These are phyloP conservation scores for Colletotrichum sp. DNA, from an alignment of 2,329 filamentous ascomycete species.

Conservation along the genomic window DNA sequence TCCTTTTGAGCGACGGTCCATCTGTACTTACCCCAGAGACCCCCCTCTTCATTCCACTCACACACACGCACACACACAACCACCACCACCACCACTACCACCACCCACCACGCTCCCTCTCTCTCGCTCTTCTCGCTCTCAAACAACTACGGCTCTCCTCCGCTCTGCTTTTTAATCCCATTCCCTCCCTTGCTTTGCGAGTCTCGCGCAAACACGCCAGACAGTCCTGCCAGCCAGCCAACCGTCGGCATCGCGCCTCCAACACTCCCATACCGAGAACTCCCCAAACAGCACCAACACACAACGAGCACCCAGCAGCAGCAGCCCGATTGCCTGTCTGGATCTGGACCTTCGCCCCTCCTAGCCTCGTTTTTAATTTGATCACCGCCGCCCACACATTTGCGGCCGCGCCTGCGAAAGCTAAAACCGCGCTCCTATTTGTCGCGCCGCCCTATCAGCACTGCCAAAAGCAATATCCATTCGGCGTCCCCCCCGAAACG, in stretches of 20 bases:
- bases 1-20: neutral
- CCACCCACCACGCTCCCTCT: neutral
- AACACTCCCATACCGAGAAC: neutral
- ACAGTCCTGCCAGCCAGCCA: neutral
- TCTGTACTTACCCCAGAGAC: slow-evolving; percentile 12
- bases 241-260: neutral
- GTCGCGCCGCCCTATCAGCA: slow-evolving; percentile 13
- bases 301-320: neutral
- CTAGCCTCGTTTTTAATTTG: slow-evolving; percentile 20
- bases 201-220: neutral
- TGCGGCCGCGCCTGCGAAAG: slow-evolving; percentile 16
- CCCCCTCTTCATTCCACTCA: neutral
- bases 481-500: neutral
- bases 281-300: neutral
- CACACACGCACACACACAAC: neutral
- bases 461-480: slow-evolving; percentile 13
- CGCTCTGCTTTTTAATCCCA: neutral
- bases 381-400: slow-evolving; percentile 19
- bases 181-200: neutral
- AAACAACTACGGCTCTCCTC: neutral
- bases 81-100: neutral
- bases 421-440: slow-evolving; percentile 18
- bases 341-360: slow-evolving; percentile 18
- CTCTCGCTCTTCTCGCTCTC: neutral
- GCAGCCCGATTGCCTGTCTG: slow-evolving; percentile 10